Evolutionary conservation across 441 rosid species (phyloP).

Genomic region (Macaranga tanarius): DNA sequence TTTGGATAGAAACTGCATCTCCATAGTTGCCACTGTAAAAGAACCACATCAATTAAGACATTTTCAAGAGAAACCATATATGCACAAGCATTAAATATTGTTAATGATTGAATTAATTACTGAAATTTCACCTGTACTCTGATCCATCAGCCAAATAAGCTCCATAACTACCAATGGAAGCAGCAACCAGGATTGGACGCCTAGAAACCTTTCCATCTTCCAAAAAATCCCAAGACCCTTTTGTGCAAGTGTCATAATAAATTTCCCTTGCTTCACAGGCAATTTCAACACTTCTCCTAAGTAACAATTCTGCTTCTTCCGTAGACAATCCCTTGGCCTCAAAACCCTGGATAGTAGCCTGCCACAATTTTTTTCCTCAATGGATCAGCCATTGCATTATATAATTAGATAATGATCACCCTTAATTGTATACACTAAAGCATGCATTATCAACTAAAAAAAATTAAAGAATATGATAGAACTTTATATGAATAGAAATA

Average conservation of each 20-base stretch:
- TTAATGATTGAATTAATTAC: no score
- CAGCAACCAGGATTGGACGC: slow-evolving; percentile 70
- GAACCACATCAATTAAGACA: background rate
- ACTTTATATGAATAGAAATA: no score
- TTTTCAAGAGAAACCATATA: background rate
- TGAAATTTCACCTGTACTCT: slow-evolving; percentile 61
- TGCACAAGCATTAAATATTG: background rate
- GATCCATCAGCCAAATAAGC: slow-evolving; percentile 96
- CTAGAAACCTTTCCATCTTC: slow-evolving; percentile 30
- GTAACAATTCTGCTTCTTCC: slow-evolving; percentile 65
- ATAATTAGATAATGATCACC: no score
- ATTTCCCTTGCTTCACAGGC: slow-evolving; percentile 80
- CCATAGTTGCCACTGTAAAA: slow-evolving; percentile 61
- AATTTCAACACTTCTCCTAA: slow-evolving; percentile 71
- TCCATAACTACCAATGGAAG: slow-evolving; percentile 97
- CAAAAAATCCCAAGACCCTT: slow-evolving; percentile 52
- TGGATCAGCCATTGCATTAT: background rate
- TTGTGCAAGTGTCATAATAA: slow-evolving; percentile 50
- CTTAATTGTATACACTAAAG: no score
- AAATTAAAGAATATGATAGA: no score
- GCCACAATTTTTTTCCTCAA: background rate
- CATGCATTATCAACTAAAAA: background rate
- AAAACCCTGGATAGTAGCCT: slow-evolving; percentile 93
- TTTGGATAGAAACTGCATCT: slow-evolving; percentile 50
- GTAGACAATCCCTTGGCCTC: slow-evolving; percentile 65